Base-by-base conservation (phyloP, 352 stramenopile genomes). In the Saprolegnia parasitica region DNA sequence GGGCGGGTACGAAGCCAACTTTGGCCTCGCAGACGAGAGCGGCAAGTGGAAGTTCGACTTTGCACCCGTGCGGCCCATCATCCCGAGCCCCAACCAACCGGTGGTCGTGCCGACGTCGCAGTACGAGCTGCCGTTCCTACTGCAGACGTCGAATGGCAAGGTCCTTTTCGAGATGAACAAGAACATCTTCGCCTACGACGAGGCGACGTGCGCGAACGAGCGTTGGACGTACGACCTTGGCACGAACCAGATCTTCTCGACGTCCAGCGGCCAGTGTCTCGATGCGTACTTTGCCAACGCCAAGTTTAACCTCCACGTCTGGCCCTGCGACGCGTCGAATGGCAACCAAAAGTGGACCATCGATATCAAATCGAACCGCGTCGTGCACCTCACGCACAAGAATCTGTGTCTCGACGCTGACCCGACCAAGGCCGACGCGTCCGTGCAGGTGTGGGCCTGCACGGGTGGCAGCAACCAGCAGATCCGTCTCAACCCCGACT, bases 311-410 rank as follows among this genome's bases (percentile, higher is more conserved):
- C 78, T 90, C 39, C 83, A 89, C 74, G 77, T 78, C 23, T 90
- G 81, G 65, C 37, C 46, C 16, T 90, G 83, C 72, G 80, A 87
- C 24, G 61, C 73, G 5, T 62, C 56, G 11, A 82, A 90, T 56
- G 55, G 20, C 40, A 90, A 90, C 72, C 81, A 90, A 70, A 74
- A 76, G 37, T 89, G 83, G 83, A 77, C n/a, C 49, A 86, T 80
- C 55, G 73, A 88, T 67, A 65, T 66, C 15, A 62, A 65, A 20
- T 76, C 66, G 39, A 65, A 81, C 16, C 74, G 79, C 40, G 8
- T 90, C 52, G 76, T 77, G 57, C 79, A 90, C 72, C 54, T 61
- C 20, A 86, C 71, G 49, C 73, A 88, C 74, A n/a, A 16, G 5
- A 52, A 52, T 13, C 50, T 70, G 3, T 70, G 63, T 21, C 37